phyloP scores from a whole-genome alignment of 1,284 basidiomycete genomes.

The Ceratorhiza oryzae-sativae region DNA sequence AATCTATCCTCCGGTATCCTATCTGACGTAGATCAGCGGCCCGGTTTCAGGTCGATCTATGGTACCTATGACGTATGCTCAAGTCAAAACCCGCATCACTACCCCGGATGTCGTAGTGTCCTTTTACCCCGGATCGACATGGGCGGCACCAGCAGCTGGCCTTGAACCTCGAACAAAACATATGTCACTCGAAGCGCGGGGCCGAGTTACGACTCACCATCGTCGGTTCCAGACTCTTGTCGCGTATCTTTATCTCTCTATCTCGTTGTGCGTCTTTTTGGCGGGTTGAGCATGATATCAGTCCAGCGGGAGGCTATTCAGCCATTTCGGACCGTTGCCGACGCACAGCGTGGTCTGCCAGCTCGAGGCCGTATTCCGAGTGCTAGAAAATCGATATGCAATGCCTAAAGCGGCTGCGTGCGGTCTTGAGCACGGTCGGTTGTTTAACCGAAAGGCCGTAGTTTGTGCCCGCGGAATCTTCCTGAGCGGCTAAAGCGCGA shows the following conservation, averaged over 20 bases:
- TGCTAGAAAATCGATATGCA: neutral
- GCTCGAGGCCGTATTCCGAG: neutral
- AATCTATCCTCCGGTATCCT: neutral
- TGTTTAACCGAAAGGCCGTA: neutral
- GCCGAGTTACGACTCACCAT: neutral
- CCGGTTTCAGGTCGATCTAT: neutral
- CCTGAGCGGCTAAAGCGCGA: neutral
- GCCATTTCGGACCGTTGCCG: neutral
- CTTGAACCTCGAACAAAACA: conserved; percentile 15
- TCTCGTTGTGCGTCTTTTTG: conserved; percentile 12
- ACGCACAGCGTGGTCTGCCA: neutral
- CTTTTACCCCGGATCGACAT: neutral
- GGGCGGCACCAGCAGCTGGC: neutral
- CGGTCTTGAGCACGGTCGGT: neutral
- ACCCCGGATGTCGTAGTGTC: neutral
- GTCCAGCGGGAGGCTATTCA: neutral
- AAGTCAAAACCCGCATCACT: neutral
- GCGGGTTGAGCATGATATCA: neutral
- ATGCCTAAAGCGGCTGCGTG: neutral
- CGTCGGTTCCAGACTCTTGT: neutral
- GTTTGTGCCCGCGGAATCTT: neutral
- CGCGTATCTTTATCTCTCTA: neutral
- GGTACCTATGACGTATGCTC: neutral
- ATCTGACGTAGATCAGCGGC: neutral
- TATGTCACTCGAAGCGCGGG: neutral